Evolutionary conservation across 2,329 filamentous ascomycete genomes (phyloP).

Genomic region (Scytalidium lignicola): DNA sequence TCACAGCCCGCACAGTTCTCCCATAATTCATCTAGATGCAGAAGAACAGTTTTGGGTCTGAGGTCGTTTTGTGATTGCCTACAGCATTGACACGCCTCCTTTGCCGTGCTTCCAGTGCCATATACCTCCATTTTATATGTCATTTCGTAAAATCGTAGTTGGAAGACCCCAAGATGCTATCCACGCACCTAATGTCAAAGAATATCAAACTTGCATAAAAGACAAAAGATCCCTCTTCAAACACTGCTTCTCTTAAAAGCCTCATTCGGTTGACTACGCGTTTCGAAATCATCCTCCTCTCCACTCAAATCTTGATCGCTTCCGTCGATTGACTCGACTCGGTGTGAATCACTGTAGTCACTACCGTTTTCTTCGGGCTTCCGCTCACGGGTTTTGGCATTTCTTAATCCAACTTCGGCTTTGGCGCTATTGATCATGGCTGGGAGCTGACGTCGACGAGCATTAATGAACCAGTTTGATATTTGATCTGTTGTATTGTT

Average conservation of each 20-base stretch:
- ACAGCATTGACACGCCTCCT: no score
- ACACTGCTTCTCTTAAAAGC: background rate
- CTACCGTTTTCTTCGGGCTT: conserved; percentile 25
- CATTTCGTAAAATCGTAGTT: no score
- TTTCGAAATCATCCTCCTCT: background rate
- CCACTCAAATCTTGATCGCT: conserved; percentile 8
- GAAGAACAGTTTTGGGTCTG: no score
- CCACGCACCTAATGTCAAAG: no score
- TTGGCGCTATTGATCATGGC: conserved; percentile 53
- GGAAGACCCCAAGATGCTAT: no score
- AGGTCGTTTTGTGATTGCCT: no score
- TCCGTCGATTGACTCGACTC: conserved; percentile 17
- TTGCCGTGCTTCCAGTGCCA: no score
- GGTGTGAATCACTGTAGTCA: conserved; percentile 18
- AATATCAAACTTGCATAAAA: no score
- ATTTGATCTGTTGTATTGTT: conserved; percentile 52
- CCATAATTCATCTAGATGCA: no score
- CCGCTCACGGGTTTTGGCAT: conserved; percentile 29
- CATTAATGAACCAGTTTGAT: conserved; percentile 80
- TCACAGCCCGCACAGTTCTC: no score
- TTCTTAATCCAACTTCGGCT: conserved; percentile 35
- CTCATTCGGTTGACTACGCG: background rate
- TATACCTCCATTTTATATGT: no score
- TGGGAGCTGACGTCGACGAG: conserved; percentile 60
- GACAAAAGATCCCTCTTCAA: background rate